A percentile compares a stretch with the other conserved stretches of the same genome.
These are phyloP conservation scores for Globisporangium canariense DNA, from an alignment of 352 stramenopile genomes.

Conservation along the genomic window DNA sequence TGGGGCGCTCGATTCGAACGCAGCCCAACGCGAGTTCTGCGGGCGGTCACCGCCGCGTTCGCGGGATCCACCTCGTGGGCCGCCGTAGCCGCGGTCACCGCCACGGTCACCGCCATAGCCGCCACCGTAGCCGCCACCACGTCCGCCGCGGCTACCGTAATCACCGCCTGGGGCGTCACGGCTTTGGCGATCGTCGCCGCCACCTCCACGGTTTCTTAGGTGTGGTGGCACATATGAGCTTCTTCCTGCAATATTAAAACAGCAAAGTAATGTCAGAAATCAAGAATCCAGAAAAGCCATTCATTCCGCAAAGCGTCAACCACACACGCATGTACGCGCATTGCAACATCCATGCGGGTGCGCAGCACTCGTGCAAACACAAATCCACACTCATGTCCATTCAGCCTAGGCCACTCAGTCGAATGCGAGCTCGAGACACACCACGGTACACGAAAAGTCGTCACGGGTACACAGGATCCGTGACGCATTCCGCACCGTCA, in stretches of 20 bases:
- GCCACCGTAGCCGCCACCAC: constrained; percentile 22
- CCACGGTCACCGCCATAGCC: constrained; percentile 29
- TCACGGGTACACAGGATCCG: not conserved
- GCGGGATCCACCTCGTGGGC: constrained; percentile 26
- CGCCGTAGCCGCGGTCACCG: constrained; percentile 21
- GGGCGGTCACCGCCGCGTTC: constrained; percentile 28
- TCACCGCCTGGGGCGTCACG: constrained; percentile 26
- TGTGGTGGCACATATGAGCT: constrained; percentile 75
- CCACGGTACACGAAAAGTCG: not conserved
- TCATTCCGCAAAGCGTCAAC: not conserved
- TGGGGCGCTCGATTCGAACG: constrained; percentile 36
- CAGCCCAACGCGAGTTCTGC: constrained; percentile 54
- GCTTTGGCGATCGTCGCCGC: constrained; percentile 21
- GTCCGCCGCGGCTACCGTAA: constrained; percentile 23
- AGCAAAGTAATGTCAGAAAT: constrained; percentile 2
- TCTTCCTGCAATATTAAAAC: constrained; percentile 38
- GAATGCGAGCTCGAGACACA: not conserved
- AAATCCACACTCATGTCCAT: not conserved
- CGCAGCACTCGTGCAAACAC: not conserved
- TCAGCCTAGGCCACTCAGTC: not conserved
- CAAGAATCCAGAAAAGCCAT: not conserved
- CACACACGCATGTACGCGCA: not conserved
- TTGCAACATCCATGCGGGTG: not conserved
- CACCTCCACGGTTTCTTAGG: constrained; percentile 43
- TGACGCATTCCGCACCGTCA: not conserved